Evolutionary conservation across 75 land plant genomes (phyloP), one percentile per base, ranked within the genome.

Genomic region (Cryptomeria japonica): DNA sequence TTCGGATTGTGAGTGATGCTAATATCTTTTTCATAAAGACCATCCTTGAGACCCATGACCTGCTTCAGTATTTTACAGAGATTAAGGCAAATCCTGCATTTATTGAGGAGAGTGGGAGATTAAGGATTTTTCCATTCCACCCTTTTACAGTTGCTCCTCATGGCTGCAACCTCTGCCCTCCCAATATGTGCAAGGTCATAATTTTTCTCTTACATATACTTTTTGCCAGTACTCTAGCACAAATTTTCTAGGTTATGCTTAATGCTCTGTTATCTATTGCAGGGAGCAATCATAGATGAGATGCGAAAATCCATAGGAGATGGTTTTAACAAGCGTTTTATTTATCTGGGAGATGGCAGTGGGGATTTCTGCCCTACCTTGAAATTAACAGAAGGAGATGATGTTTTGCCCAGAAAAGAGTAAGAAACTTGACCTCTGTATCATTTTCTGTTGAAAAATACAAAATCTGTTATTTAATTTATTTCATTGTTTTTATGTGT

Each of bases 111-210:
- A 90, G 90, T 82, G 96, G 96, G 42, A 92, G 90, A 88, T 90
- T 97, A 0, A 92, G 95, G 86, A 95, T 97, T 72, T 72, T 32
- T 11, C 99, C 99, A 80, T 92, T 83, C 79, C 93, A 96, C 88
- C 93, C 92, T 53, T 90, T 89, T 58, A 47, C 84, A 47, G 80
- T 72, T 3, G 92, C 88, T 39, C 84, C 96, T 78, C 99, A 95
- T 87, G 95, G 93, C 25, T 97, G 99, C 91, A 77, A 28, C 77
- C 91, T 87, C 78, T 97, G 99, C 91, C 99, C 99, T 89, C 96
- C 96, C 41, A 97, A 97, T 73, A 96, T 97, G 96, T 97, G 99
- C 94, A 97, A 97, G 96, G 99, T 79, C 22, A 18, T 3, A 1
- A 37, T 1, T 39, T 37, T 38, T 16, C 34, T 11, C 18, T 34